Conservation (phyloP, 345 rosid genomes). For the Lepidium aucheri region DNA sequence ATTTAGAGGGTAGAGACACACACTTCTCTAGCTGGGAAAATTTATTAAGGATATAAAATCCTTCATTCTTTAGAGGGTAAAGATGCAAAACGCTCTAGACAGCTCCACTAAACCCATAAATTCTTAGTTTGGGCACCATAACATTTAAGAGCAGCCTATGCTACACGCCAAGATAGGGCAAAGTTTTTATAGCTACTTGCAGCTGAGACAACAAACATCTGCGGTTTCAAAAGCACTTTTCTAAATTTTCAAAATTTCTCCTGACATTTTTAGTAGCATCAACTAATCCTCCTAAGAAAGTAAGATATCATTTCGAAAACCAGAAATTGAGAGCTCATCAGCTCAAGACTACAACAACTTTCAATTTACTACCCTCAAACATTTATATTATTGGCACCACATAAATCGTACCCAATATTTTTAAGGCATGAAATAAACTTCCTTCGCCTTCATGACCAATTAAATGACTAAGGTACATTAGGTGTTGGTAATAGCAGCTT, state of each 20-base stretch:
- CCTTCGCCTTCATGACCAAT: conserved; percentile 94
- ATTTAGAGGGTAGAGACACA: not conserved
- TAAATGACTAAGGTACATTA: conserved; percentile 53
- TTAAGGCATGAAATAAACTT: conserved; percentile 73
- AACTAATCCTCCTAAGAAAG: not conserved
- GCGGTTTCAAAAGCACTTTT: not conserved
- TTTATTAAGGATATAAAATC: not conserved
- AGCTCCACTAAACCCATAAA: not conserved
- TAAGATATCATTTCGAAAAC: not conserved
- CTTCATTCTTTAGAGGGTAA: not conserved
- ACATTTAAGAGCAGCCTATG: no score
- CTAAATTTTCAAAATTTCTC: not conserved
- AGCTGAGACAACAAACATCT: not conserved
- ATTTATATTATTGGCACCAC: not conserved
- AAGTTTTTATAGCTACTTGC: not conserved
- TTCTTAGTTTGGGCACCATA: not conserved
- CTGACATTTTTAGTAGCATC: no score
- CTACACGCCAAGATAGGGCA: not conserved
- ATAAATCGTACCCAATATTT: conserved; percentile 57
- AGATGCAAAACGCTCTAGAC: not conserved
- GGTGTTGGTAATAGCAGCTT: no score
- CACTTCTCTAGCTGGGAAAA: not conserved
- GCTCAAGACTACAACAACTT: not conserved
- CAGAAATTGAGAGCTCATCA: not conserved
- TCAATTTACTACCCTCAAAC: not conserved